Evolutionary conservation across 208 protist genomes (phyloP), one percentile per base, ranked within the genome.

Genomic region (Paratrypanosoma confusum): DNA sequence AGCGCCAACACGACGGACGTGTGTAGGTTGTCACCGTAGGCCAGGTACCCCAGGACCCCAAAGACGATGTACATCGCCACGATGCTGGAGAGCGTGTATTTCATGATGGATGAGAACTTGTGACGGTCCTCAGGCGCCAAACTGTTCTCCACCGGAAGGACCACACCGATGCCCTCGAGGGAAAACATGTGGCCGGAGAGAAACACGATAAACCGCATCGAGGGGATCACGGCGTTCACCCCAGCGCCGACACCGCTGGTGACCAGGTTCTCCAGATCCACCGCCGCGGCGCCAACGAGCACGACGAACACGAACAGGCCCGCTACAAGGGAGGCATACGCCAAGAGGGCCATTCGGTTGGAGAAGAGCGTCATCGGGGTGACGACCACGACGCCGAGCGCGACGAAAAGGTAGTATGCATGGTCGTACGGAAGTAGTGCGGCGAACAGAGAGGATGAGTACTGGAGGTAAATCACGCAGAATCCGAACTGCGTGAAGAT

Each of bases 401-500:
- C 50, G 22, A 88, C 66, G 48, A 74, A 76, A 2, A 67, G 11
- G 10, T 48, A 5, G 57, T 88, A 88, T 23, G 50, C 39, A 35
- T 48, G 36, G 2, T 34, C 11, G n/a, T 38, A 20, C 13, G 36
- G 29, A 17, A 81, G 66, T 10, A 84, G 39, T 1, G 58, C 35
- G 14, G 67, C 61, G 46, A 93, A 73, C 56, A 86, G 75, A n/a
- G 68, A 69, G 5, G 71, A 68, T 16, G 75, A 57, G 57, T 80
- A 90, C 57, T 88, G 76, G 22, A 82, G 40, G 38, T 74, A 90
- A 48, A 85, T 76, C 20, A 88, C 46, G 54, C 84, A 93, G 37
- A 90, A 88, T 13, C 77, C 77, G 39, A 93, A 84, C 43, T 89
- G 83, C 20, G 76, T 93, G 51, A 87, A 84, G 32, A 86, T 70